Evolutionary conservation across 2,329 filamentous ascomycete species (phyloP), one percentile per base, ranked within the genome.

Genomic region (Fusarium sterilihyphosum): DNA sequence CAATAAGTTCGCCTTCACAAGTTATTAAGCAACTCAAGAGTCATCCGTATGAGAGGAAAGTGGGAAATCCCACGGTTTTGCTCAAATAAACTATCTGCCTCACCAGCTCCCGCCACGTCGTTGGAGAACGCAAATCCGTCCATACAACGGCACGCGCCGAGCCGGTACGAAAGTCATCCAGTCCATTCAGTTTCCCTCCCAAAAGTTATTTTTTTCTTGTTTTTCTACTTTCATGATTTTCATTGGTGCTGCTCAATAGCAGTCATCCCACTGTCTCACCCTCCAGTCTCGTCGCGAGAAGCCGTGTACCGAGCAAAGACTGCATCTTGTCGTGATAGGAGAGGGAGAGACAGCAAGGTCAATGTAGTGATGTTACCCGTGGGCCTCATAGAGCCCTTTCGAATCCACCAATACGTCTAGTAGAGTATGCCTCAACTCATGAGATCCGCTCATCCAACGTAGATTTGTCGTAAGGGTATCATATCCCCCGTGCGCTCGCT

Each of bases 401-500:
- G 61, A 67, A 68, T 46, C 53, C 73, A 71, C 61, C 70, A 74
- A 68, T 71, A 75, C 78, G 71, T 80, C 73, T 75, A 79, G 68
- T 41, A 70, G 74, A 77, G 60, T 57, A 69, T 71, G 72, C 73
- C 72, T 70, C 74, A 61, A 73, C 73, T 75, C 79, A 74, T 77
- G 76, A 77, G 78, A 73, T 77, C 72, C 68, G 70, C 76, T 79
- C 78, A 74, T 82, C 76, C 79, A 80, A 80, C 78, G 77, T 79
- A 78, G 76, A 77, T 75, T 77, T 78, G 74, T 81, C 80, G 77
- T 82, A 78, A 80, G 81, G 78, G 81, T 82, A 82, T 82, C 80
- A 79, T 82, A 77, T 76, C 77, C 73, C 67, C 72, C 80, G 52
- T 73, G 60, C 74, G 61, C 67, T 73, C 74, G 61, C 67, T 73